phyloP scores from a whole-genome alignment of 305 asterid species.

The Solanum chacoense region DNA sequence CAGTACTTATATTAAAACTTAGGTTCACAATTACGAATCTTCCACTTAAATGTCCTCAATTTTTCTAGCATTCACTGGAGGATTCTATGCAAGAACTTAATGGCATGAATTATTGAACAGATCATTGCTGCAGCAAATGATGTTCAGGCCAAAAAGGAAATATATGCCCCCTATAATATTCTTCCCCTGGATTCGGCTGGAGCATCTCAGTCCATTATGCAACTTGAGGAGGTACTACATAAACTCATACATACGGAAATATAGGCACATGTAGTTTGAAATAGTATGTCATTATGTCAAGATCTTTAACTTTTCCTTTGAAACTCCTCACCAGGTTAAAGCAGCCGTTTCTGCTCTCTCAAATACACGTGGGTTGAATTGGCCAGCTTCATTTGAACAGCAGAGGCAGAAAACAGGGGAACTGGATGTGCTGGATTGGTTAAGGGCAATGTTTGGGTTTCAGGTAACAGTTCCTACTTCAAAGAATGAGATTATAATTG shows the following conservation, averaged over 20 bases:
- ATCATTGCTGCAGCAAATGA: conserved; percentile 97
- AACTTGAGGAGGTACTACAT: conserved; percentile 81
- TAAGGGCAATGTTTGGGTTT: conserved; percentile 95
- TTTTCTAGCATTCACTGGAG: conserved; percentile 1
- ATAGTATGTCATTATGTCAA: background rate
- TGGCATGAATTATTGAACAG: conserved; percentile 29
- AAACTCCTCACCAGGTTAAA: conserved; percentile 49
- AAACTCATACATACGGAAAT: conserved; percentile 6
- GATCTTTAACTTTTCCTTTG: background rate
- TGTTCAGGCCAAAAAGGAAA: conserved; percentile 92
- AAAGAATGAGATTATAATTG: conserved; percentile 5
- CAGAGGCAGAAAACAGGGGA: conserved; percentile 72
- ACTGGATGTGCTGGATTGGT: conserved; percentile 95
- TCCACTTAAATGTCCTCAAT: background rate
- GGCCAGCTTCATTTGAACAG: conserved; percentile 84
- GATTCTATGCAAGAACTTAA: conserved; percentile 7
- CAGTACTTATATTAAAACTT: conserved; percentile 12
- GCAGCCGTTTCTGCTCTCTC: conserved; percentile 73
- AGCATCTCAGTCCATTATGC: conserved; percentile 90
- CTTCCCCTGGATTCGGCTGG: conserved; percentile 98
- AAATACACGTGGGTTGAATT: conserved; percentile 60
- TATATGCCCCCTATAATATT: conserved; percentile 83
- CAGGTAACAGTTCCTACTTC: conserved; percentile 53
- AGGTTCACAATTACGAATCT: background rate
- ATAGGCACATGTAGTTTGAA: background rate